Percentiles rank a stretch among this genome's conserved stretches.
phyloP scores from a whole-genome alignment of 202 grass and related monocot species.

The Sporobolus alterniflorus region DNA sequence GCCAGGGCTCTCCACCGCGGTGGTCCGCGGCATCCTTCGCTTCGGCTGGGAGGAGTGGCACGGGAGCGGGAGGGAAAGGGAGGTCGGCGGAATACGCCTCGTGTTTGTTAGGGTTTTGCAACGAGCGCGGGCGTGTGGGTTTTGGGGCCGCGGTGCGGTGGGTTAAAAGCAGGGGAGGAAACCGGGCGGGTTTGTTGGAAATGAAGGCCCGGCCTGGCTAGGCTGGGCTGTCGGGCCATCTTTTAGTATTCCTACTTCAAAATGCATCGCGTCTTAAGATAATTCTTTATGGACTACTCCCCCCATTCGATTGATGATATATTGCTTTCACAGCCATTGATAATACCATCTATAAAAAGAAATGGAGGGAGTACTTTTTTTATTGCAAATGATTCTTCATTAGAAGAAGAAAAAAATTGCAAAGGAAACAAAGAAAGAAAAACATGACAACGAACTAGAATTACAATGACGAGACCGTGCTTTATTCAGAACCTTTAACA shows the following conservation, averaged over 20 bases:
- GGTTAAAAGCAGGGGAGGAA: background rate
- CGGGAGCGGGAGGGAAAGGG: background rate
- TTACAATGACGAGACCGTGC: background rate
- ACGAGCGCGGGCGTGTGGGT: background rate
- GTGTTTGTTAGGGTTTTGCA: constrained; percentile 20
- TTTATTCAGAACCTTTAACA: constrained; percentile 30
- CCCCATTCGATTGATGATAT: too few relatives aligned
- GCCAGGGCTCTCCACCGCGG: constrained; percentile 71
- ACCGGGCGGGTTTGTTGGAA: background rate
- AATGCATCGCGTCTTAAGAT: too few relatives aligned
- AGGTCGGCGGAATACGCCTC: background rate
- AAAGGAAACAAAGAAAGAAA: background rate
- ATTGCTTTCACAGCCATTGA: too few relatives aligned
- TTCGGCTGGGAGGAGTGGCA: background rate
- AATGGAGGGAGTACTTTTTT: background rate
- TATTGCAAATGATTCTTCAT: background rate
- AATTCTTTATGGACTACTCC: too few relatives aligned
- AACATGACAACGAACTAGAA: background rate
- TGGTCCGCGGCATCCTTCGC: constrained; percentile 68
- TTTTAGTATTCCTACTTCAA: too few relatives aligned
- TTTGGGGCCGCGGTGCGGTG: background rate
- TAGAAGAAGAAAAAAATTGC: too few relatives aligned
- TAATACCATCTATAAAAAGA: background rate
- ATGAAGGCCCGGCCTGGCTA: background rate
- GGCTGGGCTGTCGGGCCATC: too few relatives aligned